Evolutionary conservation across 139 green algal species (phyloP).

Genomic region (Chlorella sp.): DNA sequence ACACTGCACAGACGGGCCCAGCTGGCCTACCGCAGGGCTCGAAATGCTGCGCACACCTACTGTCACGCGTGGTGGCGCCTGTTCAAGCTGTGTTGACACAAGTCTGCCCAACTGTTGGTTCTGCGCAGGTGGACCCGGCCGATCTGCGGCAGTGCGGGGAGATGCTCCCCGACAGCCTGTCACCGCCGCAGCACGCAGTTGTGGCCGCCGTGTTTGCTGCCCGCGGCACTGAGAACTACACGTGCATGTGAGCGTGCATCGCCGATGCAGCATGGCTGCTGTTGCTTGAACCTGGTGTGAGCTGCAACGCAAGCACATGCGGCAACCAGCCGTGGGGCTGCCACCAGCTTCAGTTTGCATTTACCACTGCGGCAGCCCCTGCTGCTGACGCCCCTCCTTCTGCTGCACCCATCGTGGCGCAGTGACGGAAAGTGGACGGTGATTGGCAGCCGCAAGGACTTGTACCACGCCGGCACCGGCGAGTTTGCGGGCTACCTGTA

Average conservation of each 20-base stretch:
- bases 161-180: not conserved
- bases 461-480: slow-evolving; percentile 1
- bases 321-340: no score
- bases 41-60: no score
- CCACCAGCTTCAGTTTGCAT: not conserved
- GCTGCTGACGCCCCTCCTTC: not conserved
- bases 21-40: not conserved
- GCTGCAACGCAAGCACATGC: no score
- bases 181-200: not conserved
- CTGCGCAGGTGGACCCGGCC: not conserved
- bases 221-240: not conserved
- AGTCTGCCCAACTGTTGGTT: not conserved
- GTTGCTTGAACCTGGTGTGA: not conserved
- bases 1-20: not conserved
- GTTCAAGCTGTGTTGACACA: no score
- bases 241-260: not conserved
- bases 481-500: not conserved
- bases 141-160: not conserved
- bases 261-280: not conserved
- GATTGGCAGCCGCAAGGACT: slow-evolving; percentile 2
- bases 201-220: not conserved
- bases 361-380: no score
- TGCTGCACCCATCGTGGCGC: not conserved
- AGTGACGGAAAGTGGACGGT: not conserved
- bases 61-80: no score